Evolutionary conservation across 2,329 filamentous ascomycete species (phyloP).

Genomic region (Hysterium pulicare): DNA sequence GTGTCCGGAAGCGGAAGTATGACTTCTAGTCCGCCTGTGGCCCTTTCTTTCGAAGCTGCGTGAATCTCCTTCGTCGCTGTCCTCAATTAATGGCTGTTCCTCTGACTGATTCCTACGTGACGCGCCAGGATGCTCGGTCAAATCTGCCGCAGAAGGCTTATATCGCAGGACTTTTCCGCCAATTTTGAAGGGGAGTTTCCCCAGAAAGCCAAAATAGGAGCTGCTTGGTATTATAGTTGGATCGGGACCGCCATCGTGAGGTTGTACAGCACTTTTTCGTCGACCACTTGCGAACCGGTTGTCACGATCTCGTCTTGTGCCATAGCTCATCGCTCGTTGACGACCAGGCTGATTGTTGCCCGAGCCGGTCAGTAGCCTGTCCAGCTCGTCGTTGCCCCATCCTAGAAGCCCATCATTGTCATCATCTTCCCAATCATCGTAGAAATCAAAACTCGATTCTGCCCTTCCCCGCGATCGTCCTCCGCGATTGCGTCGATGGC

Average conservation of each 20-base stretch:
- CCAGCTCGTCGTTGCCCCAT: constrained; percentile 82
- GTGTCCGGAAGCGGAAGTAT: constrained; percentile 73
- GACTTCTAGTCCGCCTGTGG: constrained; percentile 64
- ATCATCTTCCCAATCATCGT: constrained; percentile 89
- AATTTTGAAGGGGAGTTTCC: constrained; percentile 78
- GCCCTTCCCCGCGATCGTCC: constrained; percentile 58
- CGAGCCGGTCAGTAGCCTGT: constrained; percentile 72
- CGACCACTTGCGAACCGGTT: constrained; percentile 28
- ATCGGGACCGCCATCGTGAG: constrained; percentile 57
- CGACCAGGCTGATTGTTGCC: constrained; percentile 58
- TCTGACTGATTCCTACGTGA: constrained; percentile 53
- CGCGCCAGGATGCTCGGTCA: constrained; percentile 80
- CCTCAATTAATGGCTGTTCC: constrained; percentile 70
- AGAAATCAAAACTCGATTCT: constrained; percentile 92
- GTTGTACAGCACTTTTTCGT: constrained; percentile 54
- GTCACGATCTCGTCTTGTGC: constrained; percentile 58
- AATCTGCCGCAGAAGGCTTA: constrained; percentile 82
- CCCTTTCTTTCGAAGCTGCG: constrained; percentile 23
- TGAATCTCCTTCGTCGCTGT: constrained; percentile 47
- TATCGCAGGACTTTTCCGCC: constrained; percentile 77
- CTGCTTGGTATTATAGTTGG: constrained; percentile 88
- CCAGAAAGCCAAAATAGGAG: constrained; percentile 79
- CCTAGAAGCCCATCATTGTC: constrained; percentile 63
- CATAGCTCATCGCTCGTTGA: constrained; percentile 87
- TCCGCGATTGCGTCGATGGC: constrained; percentile 65